A percentile compares a stretch with the other conserved stretches of the same genome.
Conservation (phyloP, 1,284 basidiomycete genomes). For the Leucoagaricus sp. region DNA sequence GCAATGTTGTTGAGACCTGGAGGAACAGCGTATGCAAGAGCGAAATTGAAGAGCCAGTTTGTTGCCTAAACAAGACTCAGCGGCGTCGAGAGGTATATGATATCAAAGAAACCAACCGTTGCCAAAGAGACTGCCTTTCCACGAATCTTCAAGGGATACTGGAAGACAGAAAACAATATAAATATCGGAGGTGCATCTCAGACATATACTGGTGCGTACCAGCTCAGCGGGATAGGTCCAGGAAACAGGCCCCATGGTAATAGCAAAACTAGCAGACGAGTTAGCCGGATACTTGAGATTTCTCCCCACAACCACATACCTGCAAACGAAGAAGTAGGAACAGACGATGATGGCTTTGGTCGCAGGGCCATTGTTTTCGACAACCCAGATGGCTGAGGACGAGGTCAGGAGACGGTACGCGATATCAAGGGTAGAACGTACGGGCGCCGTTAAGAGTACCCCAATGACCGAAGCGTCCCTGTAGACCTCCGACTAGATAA, state of each 20-base stretch:
- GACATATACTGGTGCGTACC: constrained; percentile 30
- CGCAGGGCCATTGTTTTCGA: constrained; percentile 50
- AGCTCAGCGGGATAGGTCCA: constrained; percentile 71
- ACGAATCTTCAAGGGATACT: constrained; percentile 67
- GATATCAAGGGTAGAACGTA: constrained; percentile 17
- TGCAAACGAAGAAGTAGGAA: constrained; percentile 76
- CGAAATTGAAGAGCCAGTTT: constrained; percentile 78
- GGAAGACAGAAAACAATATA: background rate
- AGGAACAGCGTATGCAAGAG: constrained; percentile 67
- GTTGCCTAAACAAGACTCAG: constrained; percentile 34
- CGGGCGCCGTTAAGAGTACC: constrained; percentile 40
- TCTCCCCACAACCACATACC: constrained; percentile 19
- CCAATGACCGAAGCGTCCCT: constrained; percentile 69
- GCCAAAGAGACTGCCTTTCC: constrained; percentile 71
- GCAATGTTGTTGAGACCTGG: constrained; percentile 54
- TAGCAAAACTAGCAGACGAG: constrained; percentile 49
- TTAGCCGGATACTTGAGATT: background rate
- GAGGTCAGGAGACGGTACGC: background rate
- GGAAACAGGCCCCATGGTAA: constrained; percentile 76
- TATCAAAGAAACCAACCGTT: constrained; percentile 28
- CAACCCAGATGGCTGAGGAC: constrained; percentile 55
- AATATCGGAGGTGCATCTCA: no score
- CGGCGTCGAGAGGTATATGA: background rate
- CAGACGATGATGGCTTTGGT: constrained; percentile 76
- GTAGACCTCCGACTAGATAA: constrained; percentile 75